Evolutionary conservation across 78 protist genomes (phyloP), one percentile per base, ranked within the genome.

Genomic region (Guillardia theta): DNA sequence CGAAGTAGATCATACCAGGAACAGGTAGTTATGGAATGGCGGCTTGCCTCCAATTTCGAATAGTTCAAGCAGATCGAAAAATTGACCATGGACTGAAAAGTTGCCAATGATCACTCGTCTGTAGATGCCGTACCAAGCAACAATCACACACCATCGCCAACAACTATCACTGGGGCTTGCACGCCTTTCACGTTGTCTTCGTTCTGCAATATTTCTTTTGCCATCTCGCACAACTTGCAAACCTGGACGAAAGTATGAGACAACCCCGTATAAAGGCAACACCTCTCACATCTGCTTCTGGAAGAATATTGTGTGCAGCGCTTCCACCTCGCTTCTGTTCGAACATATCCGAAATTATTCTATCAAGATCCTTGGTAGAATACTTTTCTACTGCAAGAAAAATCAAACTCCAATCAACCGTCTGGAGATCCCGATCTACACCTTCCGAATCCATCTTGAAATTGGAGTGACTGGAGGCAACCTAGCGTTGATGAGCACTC

Each of bases 31-130:
- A 18, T 27, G 15, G 53, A 1, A 0, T 0, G 95, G 95, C 6
- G 83, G 41, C 48, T 48, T 22, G 24, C 95, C 95, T 0, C 99
- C 99, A 58, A 98, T 97, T 36, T 90, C 62, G 76, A 99, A 99
- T 47, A 99, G 95, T 93, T 98, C 99, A 90, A 98, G 87, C 36
- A 99, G 96, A 30, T 99, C 99, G 95, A 97, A 97, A 94, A 97
- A 98, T 94, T 98, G 99, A 19, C 98, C 99, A 83, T 98, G 99
- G 22, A 98, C 83, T 64, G 78, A 50, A 15, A 50, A 50, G 58
- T 19, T 10, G 58, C 30, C 15, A 50, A 50, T 50, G 58, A 50
- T 50, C 30, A 50, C 15, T 10, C 10, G 58, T 10, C 10, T 50
- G 58, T 19, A 15, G 58, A 50, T 50, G 10, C 30, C 30, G 58